These are phyloP conservation scores for Amanita exitialis DNA, from an alignment of 768 basidiomycete species.

Conservation along the genomic window DNA sequence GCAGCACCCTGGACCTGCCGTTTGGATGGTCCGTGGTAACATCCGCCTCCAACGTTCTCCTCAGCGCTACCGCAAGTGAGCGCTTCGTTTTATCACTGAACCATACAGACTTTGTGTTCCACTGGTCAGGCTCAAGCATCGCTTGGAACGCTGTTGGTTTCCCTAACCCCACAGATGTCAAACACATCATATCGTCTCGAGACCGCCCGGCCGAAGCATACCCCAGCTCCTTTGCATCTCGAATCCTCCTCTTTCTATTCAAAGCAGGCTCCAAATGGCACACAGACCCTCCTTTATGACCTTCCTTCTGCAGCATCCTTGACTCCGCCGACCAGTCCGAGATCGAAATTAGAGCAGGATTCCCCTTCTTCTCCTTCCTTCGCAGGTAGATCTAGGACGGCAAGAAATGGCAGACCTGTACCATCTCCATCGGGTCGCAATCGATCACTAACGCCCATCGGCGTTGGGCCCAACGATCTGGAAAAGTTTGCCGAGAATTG, in stretches of 20 bases:
- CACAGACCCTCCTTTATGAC: conserved; percentile 67
- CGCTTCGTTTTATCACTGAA: too few species aligned
- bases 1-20: too few species aligned
- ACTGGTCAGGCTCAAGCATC: too few species aligned
- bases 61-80: too few species aligned
- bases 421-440: conserved; percentile 46
- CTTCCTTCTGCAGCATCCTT: conserved; percentile 50
- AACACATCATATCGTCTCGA: conserved; percentile 52
- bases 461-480: conserved; percentile 54
- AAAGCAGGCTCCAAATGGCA: conserved; percentile 30
- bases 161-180: too few species aligned
- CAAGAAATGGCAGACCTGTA: conserved; percentile 41
- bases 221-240: conserved; percentile 51
- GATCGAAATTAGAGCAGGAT: conserved; percentile 27
- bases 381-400: conserved; percentile 36
- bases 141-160: too few species aligned
- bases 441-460: conserved; percentile 63
- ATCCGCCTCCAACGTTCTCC: conserved; percentile 4
- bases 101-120: too few species aligned
- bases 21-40: too few species aligned
- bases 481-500: conserved; percentile 74
- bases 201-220: conserved; percentile 50
- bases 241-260: conserved; percentile 36
- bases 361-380: conserved; percentile 53
- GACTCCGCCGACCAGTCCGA: conserved; percentile 50